phyloP scores from a whole-genome alignment of 495 filamentous ascomycete species.

The Extremus antarcticus region DNA sequence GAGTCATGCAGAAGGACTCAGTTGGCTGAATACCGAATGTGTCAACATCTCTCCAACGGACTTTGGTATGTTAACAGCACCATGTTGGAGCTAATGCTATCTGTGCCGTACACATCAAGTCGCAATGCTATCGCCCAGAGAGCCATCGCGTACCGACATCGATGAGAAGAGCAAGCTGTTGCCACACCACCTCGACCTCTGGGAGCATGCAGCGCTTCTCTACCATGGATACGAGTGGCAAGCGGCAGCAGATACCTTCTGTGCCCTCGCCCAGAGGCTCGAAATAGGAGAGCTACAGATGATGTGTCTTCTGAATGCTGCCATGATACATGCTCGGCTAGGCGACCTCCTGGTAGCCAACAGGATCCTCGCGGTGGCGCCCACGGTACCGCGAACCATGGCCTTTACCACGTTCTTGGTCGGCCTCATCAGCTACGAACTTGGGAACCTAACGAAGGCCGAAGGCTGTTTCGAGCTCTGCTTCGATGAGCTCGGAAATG shows the following conservation, averaged over 20 bases:
- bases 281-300: not conserved
- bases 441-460: slow-evolving; percentile 1
- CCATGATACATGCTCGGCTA: slow-evolving; percentile 11
- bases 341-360: slow-evolving; percentile 7
- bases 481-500: not conserved
- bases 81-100: not conserved
- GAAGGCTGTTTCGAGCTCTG: slow-evolving; percentile 4
- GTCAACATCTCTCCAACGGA: not conserved
- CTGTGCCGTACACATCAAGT: not conserved
- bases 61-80: not conserved
- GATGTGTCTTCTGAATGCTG: slow-evolving; percentile 8
- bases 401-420: slow-evolving; percentile 1
- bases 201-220: slow-evolving; percentile 20
- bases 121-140: not conserved
- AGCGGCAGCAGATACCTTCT: slow-evolving; percentile 9
- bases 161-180: not conserved
- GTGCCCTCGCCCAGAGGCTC: not conserved
- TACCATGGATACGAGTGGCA: slow-evolving; percentile 20
- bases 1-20: not conserved
- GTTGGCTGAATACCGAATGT: not conserved
- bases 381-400: not conserved
- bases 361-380: not conserved
- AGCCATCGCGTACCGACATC: too few relatives aligned
- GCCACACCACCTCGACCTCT: slow-evolving; percentile 14
- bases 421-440: slow-evolving; percentile 6